Evolutionary conservation across 2,329 filamentous ascomycete species (phyloP), one percentile per base, ranked within the genome.

Genomic region (Pseudomassariella vexata): DNA sequence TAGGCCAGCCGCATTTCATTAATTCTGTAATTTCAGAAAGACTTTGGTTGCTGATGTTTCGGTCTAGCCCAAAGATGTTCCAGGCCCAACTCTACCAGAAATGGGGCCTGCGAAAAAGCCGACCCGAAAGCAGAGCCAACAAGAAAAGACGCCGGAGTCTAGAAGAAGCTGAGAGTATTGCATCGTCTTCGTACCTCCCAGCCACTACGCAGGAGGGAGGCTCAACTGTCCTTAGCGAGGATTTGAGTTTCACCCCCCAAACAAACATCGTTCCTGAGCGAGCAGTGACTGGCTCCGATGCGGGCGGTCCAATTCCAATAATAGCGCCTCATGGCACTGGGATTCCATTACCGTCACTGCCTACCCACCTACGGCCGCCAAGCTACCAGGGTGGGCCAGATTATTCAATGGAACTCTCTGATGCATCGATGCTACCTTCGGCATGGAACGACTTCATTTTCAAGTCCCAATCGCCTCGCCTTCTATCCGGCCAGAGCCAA

Each of bases 51-150:
- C 20, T 18, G 21, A 19, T 6, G 25, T 35, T 12, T 23, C 24
- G 15, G 10, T 29, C 9, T n/a, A 38, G 36, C 15, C 28, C 36
- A 7, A 38, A 38, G 20, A 38, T 38, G 36, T 38, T 35, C 15
- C 32, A 38, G 18, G 27, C 30, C 2, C 36, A 38, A 3, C 28
- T 38, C n/a, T 38, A 35, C 12, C 36, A 38, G 22, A 38, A 35
- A 32, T 38, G 36, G 36, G 32, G 32, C 3, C 5, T 38, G 19
- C 32, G 36, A 6, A 38, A 38, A 20, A 29, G 27, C 5, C 22
- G 24, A 3, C 22, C 26, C 1, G 31, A 34, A 9, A 11, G 11
- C 10, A 32, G 32, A 11, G 14, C 15, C 6, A 22, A 28, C 12
- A 37, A 37, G 27, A 21, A 31, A 12, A 32, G 26, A 11, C 36